Base-by-base conservation (phyloP, 2,329 filamentous ascomycete species). In the Xylaria sp. region DNA sequence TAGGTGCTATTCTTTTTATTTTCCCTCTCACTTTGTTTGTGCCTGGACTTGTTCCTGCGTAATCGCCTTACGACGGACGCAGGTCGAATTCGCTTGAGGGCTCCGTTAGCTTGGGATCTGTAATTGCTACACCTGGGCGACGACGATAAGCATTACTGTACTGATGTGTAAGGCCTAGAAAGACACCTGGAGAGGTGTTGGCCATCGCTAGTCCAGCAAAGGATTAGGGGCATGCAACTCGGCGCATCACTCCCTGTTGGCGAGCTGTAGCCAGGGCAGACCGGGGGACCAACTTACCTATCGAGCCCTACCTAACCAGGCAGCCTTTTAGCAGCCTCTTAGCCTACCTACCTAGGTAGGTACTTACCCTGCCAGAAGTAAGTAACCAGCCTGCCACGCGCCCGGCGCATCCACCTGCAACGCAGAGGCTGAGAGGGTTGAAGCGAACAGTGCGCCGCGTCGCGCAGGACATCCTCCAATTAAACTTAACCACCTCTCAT, bases 21-120 rank as follows among this genome's bases (percentile, higher is more conserved):
- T 12, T 43, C 4, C 21, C 21, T 23, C 8, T 31, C 9, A 31
- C 9, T 31, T 31, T 31, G 9, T 31, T 31, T 9, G 28, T 57
- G 52, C 54, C 53, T 64, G 52, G 31, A 17, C 33, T 23, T 58
- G 38, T 55, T 51, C 45, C 45, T 63, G 60, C 51, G 60, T 54
- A 59, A 52, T 49, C 40, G 43, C 67, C 60, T 63, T 56, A 58
- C 59, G 57, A 66, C 57, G 61, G 55, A 66, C 54, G 63, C 64
- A 66, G 66, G 46, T 50, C 28, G 53, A 31, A 9, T 61, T 50
- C 46, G 67, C 64, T 67, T 54, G 37, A 62, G 56, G 28, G 50
- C 47, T 64, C 60, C 65, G 63, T 64, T 62, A 65, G 64, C 67
- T 66, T 56, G 33, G 5, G n/a, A 25, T 25, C 21, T 17, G 23